Percentiles rank a stretch among this genome's conserved stretches.
These are phyloP conservation scores for Phytophthora parvispora DNA, from an alignment of 352 stramenopile species.

Conservation along the genomic window DNA sequence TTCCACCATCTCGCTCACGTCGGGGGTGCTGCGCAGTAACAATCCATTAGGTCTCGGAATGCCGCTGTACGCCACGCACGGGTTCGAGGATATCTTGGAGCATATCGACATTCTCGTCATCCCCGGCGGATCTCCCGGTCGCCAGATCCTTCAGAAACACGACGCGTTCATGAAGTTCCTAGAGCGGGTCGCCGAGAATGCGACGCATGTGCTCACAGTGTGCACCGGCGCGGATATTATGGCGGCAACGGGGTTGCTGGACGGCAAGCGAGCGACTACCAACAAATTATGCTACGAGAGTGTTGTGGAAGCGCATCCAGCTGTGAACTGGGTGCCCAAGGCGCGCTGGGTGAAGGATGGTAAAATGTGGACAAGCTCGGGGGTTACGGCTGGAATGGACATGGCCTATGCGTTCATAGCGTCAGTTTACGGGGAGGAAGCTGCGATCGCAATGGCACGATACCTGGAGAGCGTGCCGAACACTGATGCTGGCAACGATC, in stretches of 20 bases:
- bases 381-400: conserved; percentile 71
- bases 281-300: conserved; percentile 67
- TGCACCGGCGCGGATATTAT: conserved; percentile 67
- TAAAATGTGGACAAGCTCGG: conserved; percentile 68
- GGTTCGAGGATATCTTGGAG: conserved; percentile 33
- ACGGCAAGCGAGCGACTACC: conserved; percentile 58
- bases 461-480: conserved; percentile 57
- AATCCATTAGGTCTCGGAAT: conserved; percentile 41
- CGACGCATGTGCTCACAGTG: conserved; percentile 58
- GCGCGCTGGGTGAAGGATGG: conserved; percentile 71
- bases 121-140: conserved; percentile 41
- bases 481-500: conserved; percentile 46
- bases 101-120: conserved; percentile 60
- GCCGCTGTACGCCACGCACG: conserved; percentile 45
- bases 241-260: conserved; percentile 51
- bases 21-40: conserved; percentile 45
- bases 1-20: conserved; percentile 53
- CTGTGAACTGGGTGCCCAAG: conserved; percentile 60
- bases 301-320: conserved; percentile 37
- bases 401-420: conserved; percentile 65
- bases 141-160: conserved; percentile 44
- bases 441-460: conserved; percentile 40
- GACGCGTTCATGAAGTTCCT: conserved; percentile 54
- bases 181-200: conserved; percentile 25
- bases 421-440: conserved; percentile 29